Evolutionary conservation across 441 rosid species (phyloP).

Genomic region (Erysimum cheiri): DNA sequence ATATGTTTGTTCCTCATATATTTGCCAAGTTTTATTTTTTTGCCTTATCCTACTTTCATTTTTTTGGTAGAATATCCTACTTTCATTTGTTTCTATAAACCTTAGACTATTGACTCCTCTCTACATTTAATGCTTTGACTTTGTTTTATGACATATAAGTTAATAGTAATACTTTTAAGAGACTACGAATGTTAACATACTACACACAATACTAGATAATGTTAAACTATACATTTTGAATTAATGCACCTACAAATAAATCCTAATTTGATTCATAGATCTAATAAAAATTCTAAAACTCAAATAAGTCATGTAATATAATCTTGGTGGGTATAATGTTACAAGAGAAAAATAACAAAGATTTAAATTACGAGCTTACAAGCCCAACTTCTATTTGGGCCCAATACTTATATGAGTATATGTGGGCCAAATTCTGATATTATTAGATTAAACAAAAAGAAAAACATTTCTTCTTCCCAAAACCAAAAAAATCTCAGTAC

Average conservation of each 20-base stretch:
- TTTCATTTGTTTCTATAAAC: no score
- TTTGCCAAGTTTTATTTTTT: neutral
- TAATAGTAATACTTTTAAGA: no score
- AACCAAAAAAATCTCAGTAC: constrained; percentile 38
- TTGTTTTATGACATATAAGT: neutral
- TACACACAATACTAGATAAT: no score
- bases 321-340: no score
- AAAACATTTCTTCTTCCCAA: constrained; percentile 44
- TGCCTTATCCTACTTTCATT: no score
- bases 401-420: neutral
- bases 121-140: neutral
- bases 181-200: no score
- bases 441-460: neutral
- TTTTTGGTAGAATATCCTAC: no score
- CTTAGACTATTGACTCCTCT: no score
- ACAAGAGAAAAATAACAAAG: no score
- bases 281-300: neutral
- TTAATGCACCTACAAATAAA: neutral
- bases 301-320: neutral
- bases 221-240: no score
- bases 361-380: neutral
- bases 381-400: neutral
- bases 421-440: constrained; percentile 2
- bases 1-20: neutral
- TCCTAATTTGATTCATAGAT: neutral